Conservation (phyloP, 78 protist genomes). For the Protostelium mycophagum region DNA sequence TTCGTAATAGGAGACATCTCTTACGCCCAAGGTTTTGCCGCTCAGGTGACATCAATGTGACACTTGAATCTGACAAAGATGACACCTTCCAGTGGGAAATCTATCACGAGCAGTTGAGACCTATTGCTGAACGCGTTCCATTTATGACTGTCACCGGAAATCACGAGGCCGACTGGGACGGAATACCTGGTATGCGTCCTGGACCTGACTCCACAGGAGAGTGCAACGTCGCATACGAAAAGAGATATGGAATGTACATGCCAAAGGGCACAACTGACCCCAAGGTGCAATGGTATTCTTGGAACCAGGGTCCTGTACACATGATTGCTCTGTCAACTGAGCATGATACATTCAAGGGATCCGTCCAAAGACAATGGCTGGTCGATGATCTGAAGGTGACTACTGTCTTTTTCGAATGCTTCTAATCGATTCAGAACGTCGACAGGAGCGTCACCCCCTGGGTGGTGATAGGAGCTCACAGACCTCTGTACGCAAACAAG, state of each 20-base stretch:
- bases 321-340: slow-evolving; percentile 51
- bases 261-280: background rate
- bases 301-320: slow-evolving; percentile 53
- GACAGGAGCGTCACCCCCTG: slow-evolving; percentile 57
- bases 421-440: background rate
- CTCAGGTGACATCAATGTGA: background rate
- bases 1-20: background rate
- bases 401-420: background rate
- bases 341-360: slow-evolving; percentile 32
- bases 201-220: background rate
- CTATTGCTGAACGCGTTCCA: background rate
- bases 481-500: slow-evolving; percentile 30
- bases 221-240: background rate
- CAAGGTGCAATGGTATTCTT: slow-evolving; percentile 32
- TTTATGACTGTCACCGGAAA: background rate
- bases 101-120: background rate
- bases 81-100: background rate
- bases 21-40: background rate
- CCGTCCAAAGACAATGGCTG: slow-evolving; percentile 37
- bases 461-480: slow-evolving; percentile 48
- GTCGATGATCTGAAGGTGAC: slow-evolving; percentile 17
- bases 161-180: background rate
- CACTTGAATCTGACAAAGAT: too few species aligned
- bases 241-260: background rate
- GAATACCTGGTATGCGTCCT: background rate